A percentile compares a stretch with the other conserved stretches of the same genome.
Evolutionary conservation across 2,329 filamentous ascomycete species (phyloP).

Genomic region (Alternaria sp.): DNA sequence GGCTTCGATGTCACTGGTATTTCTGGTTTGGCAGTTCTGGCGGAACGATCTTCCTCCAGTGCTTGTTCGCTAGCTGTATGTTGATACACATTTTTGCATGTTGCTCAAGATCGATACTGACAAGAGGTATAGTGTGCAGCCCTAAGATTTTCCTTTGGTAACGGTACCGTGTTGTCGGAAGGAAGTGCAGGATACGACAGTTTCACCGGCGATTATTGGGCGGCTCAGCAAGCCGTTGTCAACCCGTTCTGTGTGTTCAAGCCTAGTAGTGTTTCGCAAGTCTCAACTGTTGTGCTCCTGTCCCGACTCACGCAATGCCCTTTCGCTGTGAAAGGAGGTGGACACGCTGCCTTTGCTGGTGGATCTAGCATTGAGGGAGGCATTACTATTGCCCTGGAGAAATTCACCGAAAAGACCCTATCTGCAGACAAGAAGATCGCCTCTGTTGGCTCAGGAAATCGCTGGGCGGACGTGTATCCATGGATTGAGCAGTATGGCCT

Average conservation of each 20-base stretch:
- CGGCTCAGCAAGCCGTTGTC: constrained; percentile 30
- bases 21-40: constrained; percentile 16
- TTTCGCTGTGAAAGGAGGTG: constrained; percentile 51
- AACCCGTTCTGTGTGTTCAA: constrained; percentile 38
- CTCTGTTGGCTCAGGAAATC: constrained; percentile 39
- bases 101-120: background rate
- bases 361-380: constrained; percentile 41
- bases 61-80: constrained; percentile 31
- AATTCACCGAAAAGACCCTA: constrained; percentile 29
- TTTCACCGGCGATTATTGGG: constrained; percentile 33
- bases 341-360: constrained; percentile 35
- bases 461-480: constrained; percentile 45
- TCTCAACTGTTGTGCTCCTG: constrained; percentile 27
- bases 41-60: constrained; percentile 5
- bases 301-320: constrained; percentile 35
- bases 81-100: background rate
- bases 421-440: constrained; percentile 29
- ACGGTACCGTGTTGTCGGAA: constrained; percentile 16
- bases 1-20: constrained; percentile 25
- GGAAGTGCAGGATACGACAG: constrained; percentile 23
- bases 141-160: constrained; percentile 18
- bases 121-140: constrained; percentile 22
- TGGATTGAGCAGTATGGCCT: constrained; percentile 35
- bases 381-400: constrained; percentile 38
- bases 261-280: constrained; percentile 22